Percentiles rank a stretch among this genome's conserved stretches.
Conservation (phyloP, 2,329 filamentous ascomycete species). For the Beauveria medogensis region DNA sequence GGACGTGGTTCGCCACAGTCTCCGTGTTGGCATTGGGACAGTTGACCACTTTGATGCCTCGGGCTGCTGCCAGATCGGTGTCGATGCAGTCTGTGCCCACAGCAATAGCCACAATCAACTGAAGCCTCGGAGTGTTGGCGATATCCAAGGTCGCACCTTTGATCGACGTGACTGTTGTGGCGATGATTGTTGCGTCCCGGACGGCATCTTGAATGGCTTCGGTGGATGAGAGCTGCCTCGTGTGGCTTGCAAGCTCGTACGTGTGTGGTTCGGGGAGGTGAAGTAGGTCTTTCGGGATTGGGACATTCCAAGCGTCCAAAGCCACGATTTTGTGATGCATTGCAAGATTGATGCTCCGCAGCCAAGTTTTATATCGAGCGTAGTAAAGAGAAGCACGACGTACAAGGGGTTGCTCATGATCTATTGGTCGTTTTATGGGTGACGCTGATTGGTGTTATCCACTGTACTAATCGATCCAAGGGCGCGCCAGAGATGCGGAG, state of each 20-base stretch:
- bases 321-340: slow-evolving; percentile 8
- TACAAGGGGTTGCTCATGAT: background rate
- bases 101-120: slow-evolving; percentile 4
- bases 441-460: background rate
- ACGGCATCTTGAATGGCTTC: background rate
- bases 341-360: background rate
- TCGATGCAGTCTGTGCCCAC: slow-evolving; percentile 66
- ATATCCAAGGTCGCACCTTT: background rate
- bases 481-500: background rate
- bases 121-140: background rate
- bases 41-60: slow-evolving; percentile 68
- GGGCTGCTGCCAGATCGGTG: slow-evolving; percentile 56
- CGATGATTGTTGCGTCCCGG: background rate
- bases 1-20: slow-evolving; percentile 64
- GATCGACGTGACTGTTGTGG: background rate
- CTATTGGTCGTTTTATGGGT: background rate
- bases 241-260: background rate
- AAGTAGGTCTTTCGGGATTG: background rate
- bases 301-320: slow-evolving; percentile 2
- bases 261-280: background rate
- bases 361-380: background rate
- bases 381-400: background rate
- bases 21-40: slow-evolving; percentile 66
- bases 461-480: background rate
- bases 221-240: background rate